Conservation (phyloP, 78 protist species). For the Corallochytrium limacisporum region DNA sequence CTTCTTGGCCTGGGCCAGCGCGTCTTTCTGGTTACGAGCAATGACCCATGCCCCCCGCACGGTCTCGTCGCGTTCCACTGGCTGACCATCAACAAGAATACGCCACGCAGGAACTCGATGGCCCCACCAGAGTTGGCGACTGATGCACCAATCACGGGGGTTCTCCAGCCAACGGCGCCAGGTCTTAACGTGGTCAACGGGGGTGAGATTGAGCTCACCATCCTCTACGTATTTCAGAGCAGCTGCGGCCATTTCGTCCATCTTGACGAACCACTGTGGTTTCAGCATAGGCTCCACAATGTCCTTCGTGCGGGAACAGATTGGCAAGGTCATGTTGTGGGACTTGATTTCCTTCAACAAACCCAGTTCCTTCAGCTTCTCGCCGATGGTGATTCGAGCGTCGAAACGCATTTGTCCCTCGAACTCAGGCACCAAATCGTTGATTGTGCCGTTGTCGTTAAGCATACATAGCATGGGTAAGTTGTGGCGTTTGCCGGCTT, state of each 20-base stretch:
- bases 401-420: constrained; percentile 59
- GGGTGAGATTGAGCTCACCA: constrained; percentile 52
- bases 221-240: constrained; percentile 27
- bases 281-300: constrained; percentile 77
- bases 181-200: constrained; percentile 28
- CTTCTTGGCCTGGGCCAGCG: constrained; percentile 42
- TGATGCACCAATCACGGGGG: constrained; percentile 88
- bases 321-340: constrained; percentile 49
- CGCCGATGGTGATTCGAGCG: constrained; percentile 50
- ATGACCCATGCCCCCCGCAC: constrained; percentile 55
- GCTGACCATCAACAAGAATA: constrained; percentile 5
- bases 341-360: constrained; percentile 14
- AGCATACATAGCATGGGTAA: constrained; percentile 60
- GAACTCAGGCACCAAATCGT: constrained; percentile 5
- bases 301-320: constrained; percentile 63
- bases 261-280: constrained; percentile 90
- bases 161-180: constrained; percentile 46
- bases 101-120: constrained; percentile 97
- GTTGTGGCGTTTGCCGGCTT: constrained; percentile 76
- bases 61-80: not conserved
- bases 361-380: constrained; percentile 31
- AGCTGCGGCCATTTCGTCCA: constrained; percentile 24
- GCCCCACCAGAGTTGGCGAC: constrained; percentile 99
- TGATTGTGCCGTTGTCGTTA: constrained; percentile 63
- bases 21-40: constrained; percentile 44